Evolutionary conservation across 2,329 filamentous ascomycete genomes (phyloP).

Genomic region (Fusarium phyllophilum): DNA sequence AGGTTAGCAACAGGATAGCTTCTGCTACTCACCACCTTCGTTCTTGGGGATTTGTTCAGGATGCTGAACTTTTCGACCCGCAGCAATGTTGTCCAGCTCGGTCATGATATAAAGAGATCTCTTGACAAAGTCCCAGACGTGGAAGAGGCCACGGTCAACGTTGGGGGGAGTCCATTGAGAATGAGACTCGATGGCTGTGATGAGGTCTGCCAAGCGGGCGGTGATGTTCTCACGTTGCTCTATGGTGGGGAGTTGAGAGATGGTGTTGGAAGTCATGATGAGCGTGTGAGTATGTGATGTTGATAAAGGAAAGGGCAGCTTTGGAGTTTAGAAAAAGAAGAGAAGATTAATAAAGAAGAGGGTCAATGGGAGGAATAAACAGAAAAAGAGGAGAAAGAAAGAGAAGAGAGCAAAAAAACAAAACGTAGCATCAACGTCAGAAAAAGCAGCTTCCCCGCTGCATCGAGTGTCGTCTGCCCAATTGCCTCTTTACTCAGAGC

Average conservation of each 20-base stretch:
- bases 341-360: background rate
- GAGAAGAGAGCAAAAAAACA: background rate
- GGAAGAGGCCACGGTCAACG: conserved; percentile 48
- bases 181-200: conserved; percentile 46
- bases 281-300: background rate
- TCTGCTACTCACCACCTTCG: conserved; percentile 43
- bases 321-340: background rate
- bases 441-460: conserved; percentile 32
- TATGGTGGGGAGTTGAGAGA: conserved; percentile 34
- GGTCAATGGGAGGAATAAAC: background rate
- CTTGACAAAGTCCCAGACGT: conserved; percentile 55
- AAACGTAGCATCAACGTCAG: conserved; percentile 25
- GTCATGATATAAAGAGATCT: conserved; percentile 55
- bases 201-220: conserved; percentile 41
- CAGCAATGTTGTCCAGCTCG: conserved; percentile 53
- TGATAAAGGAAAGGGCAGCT: background rate
- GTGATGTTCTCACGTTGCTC: conserved; percentile 43
- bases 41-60: conserved; percentile 51
- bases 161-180: conserved; percentile 41
- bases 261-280: conserved; percentile 33
- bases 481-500: conserved; percentile 33
- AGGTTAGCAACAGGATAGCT: background rate
- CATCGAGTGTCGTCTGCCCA: conserved; percentile 15
- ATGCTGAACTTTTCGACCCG: conserved; percentile 46
- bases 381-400: background rate